These are phyloP conservation scores for Phytopythium oedochilum DNA, from an alignment of 352 stramenopile species.

Conservation along the genomic window DNA sequence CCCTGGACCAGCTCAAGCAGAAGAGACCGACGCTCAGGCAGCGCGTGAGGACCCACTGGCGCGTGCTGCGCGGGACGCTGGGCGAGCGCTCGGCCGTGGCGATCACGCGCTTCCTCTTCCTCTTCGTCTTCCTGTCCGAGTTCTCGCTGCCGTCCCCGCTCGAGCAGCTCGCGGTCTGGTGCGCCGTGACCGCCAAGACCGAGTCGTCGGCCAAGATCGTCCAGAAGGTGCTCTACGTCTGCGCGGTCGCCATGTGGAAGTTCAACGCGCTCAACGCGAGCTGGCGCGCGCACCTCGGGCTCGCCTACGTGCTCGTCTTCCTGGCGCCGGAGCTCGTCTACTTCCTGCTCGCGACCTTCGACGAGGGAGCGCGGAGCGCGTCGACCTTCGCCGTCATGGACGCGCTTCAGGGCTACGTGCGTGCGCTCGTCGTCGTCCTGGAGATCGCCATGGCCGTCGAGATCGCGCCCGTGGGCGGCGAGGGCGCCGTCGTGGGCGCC, in stretches of 20 bases:
- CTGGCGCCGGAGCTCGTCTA: constrained; percentile 37
- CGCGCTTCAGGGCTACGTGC: constrained; percentile 32
- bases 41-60: constrained; percentile 11
- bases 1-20: too few relatives aligned
- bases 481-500: constrained; percentile 49
- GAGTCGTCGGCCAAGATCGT: constrained; percentile 46
- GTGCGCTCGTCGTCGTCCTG: constrained; percentile 30
- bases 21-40: background rate
- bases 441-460: constrained; percentile 37
- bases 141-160: constrained; percentile 50
- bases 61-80: constrained; percentile 22
- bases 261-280: constrained; percentile 32
- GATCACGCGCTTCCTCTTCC: constrained; percentile 49
- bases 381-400: constrained; percentile 32
- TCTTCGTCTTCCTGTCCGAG: constrained; percentile 57
- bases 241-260: constrained; percentile 41
- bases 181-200: constrained; percentile 29
- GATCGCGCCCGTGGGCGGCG: constrained; percentile 42
- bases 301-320: constrained; percentile 26
- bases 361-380: constrained; percentile 16
- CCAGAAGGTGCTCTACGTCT: constrained; percentile 31
- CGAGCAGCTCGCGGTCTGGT: constrained; percentile 36
- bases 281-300: constrained; percentile 29
- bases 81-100: constrained; percentile 30
- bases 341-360: constrained; percentile 26